Evolutionary conservation across 768 basidiomycete genomes (phyloP).

Genomic region (Panaeolus cyanescens): DNA sequence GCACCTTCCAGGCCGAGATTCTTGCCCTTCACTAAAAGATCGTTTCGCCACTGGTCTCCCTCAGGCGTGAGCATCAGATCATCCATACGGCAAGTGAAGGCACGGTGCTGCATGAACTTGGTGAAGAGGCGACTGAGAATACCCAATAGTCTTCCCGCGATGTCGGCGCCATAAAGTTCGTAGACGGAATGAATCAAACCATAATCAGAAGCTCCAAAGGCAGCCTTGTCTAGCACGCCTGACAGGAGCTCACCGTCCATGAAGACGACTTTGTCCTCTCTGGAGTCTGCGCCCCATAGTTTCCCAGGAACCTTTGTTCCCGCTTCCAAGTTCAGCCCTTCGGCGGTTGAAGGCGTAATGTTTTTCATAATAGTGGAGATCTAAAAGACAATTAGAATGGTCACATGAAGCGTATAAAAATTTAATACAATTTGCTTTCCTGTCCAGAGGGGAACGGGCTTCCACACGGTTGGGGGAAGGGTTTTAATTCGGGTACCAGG

Average conservation of each 20-base stretch:
- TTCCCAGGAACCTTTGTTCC: constrained; percentile 88
- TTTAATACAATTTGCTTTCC: constrained; percentile 87
- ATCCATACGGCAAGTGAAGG: constrained; percentile 99
- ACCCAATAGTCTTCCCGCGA: constrained; percentile 89
- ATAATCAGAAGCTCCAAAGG: constrained; percentile 94
- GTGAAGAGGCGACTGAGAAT: constrained; percentile 94
- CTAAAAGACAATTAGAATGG: constrained; percentile 39
- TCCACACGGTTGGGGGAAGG: constrained; percentile 90
- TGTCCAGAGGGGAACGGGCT: constrained; percentile 90
- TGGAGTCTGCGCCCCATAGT: constrained; percentile 80
- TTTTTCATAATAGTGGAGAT: constrained; percentile 94
- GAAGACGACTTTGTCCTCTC: constrained; percentile 87
- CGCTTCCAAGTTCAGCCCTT: constrained; percentile 83
- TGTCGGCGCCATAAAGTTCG: constrained; percentile 89
- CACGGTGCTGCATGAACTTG: constrained; percentile 94
- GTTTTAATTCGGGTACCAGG: constrained; percentile 69
- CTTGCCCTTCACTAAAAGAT: constrained; percentile 66
- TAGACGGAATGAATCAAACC: constrained; percentile 97
- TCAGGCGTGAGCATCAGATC: constrained; percentile 88
- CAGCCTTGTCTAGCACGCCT: constrained; percentile 95
- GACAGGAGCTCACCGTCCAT: constrained; percentile 92
- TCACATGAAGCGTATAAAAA: background rate
- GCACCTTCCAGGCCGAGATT: constrained; percentile 86
- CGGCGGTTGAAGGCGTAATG: constrained; percentile 76
- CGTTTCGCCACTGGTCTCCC: constrained; percentile 70